A percentile compares a stretch with the other conserved stretches of the same genome.
phyloP scores from a whole-genome alignment of 2,329 filamentous ascomycete species.

The Ophiostoma quercus region DNA sequence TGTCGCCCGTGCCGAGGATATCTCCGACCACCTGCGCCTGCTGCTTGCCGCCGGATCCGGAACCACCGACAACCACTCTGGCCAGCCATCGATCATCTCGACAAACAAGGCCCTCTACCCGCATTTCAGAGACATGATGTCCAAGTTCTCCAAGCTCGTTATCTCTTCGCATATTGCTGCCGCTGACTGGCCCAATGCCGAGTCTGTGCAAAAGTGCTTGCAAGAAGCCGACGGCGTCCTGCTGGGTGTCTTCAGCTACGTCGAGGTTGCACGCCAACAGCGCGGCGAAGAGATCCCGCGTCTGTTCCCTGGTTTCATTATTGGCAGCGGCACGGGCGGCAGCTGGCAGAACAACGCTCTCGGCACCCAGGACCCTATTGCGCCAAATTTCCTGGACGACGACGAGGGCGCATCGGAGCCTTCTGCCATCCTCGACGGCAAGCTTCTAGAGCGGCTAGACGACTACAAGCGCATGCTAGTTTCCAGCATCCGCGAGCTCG shows the following conservation, averaged over 20 bases:
- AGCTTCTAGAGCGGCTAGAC: constrained; percentile 75
- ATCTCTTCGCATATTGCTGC: constrained; percentile 97
- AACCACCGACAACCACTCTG: constrained; percentile 97
- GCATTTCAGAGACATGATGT: constrained; percentile 99
- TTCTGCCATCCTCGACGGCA: constrained; percentile 66
- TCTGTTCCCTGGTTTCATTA: constrained; percentile 88
- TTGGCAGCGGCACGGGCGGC: constrained; percentile 75
- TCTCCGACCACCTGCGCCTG: constrained; percentile 89
- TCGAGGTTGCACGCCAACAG: constrained; percentile 90
- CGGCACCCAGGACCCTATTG: constrained; percentile 62
- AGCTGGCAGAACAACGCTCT: constrained; percentile 76
- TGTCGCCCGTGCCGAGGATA: constrained; percentile 91
- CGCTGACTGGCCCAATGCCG: constrained; percentile 88
- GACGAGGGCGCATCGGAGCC: constrained; percentile 69
- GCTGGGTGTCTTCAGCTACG: constrained; percentile 89
- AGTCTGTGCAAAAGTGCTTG: constrained; percentile 90
- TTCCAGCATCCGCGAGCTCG: constrained; percentile 78
- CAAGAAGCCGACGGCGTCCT: constrained; percentile 97
- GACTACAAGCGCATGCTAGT: constrained; percentile 79
- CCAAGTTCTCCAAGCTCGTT: constrained; percentile 97
- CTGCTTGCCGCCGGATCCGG: constrained; percentile 93
- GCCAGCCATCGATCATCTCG: constrained; percentile 97
- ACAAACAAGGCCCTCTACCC: constrained; percentile 96
- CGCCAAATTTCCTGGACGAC: constrained; percentile 81
- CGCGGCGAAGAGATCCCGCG: constrained; percentile 87